Evolutionary conservation across 2,329 filamentous ascomycete species (phyloP).

Genomic region (Apiospora kogelbergensis): DNA sequence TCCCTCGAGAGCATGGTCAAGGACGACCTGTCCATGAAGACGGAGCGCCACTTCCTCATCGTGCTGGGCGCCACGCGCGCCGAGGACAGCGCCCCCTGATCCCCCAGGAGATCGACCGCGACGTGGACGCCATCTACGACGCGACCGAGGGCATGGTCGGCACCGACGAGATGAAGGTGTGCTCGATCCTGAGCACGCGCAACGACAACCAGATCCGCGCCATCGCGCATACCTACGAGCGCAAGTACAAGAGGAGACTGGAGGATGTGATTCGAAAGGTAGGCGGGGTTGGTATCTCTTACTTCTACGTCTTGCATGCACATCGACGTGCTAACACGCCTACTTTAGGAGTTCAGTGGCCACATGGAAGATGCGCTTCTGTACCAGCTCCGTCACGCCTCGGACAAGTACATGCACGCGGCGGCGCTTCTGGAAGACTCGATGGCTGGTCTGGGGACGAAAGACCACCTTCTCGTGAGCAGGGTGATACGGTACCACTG

Average conservation of each 20-base stretch:
- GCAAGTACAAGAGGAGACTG: slow-evolving; percentile 69
- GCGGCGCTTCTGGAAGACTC: slow-evolving; percentile 79
- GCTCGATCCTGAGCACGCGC: slow-evolving; percentile 71
- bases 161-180: slow-evolving; percentile 75
- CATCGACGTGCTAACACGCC: not conserved
- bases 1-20: slow-evolving; percentile 72
- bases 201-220: slow-evolving; percentile 84
- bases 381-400: slow-evolving; percentile 73
- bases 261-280: slow-evolving; percentile 72
- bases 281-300: slow-evolving; percentile 24
- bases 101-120: slow-evolving; percentile 71
- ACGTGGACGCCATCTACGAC: slow-evolving; percentile 74
- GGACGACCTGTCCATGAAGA: slow-evolving; percentile 81
- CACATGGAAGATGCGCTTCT: slow-evolving; percentile 88
- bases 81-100: slow-evolving; percentile 74
- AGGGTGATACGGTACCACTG: slow-evolving; percentile 83
- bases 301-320: not conserved
- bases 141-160: slow-evolving; percentile 73
- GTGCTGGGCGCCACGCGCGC: slow-evolving; percentile 72
- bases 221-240: slow-evolving; percentile 72
- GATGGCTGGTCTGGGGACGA: slow-evolving; percentile 86
- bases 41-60: slow-evolving; percentile 80
- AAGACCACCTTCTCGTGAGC: slow-evolving; percentile 75
- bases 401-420: slow-evolving; percentile 82
- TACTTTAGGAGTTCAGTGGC: slow-evolving; percentile 74